phyloP scores from a whole-genome alignment of 345 rosid species.

The Luvunga scandens region DNA sequence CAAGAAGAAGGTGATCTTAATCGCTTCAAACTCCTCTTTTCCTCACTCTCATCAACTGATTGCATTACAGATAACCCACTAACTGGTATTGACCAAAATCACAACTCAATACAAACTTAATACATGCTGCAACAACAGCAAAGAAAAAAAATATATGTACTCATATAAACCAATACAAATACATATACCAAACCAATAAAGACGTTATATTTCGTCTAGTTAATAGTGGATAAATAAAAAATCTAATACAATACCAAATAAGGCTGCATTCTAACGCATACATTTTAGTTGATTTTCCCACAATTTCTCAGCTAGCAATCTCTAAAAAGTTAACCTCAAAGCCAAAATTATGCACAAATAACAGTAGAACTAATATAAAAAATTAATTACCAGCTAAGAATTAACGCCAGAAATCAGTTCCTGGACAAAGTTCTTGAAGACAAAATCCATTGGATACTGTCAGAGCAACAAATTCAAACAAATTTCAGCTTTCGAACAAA shows the following conservation, averaged over 20 bases:
- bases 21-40: conserved; percentile 49
- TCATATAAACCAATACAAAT: neutral
- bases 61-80: conserved; percentile 53
- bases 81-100: conserved; percentile 8
- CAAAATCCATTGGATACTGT: conserved; percentile 33
- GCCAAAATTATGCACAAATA: neutral
- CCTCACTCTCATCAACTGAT: conserved; percentile 38
- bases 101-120: conserved; percentile 18
- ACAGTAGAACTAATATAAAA: neutral
- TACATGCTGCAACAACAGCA: neutral
- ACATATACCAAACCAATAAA: neutral
- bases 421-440: conserved; percentile 15
- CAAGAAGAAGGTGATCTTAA: conserved; percentile 26
- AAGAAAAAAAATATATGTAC: neutral
- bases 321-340: neutral
- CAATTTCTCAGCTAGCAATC: conserved; percentile 20
- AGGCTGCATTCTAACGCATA: neutral
- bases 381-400: conserved; percentile 29
- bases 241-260: neutral
- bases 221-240: neutral
- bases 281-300: conserved; percentile 1
- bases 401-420: conserved; percentile 13
- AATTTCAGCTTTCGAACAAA: neutral
- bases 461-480: conserved; percentile 18
- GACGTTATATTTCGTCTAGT: neutral